Evolutionary conservation across 1,284 basidiomycete genomes (phyloP).

Genomic region (Xanthoconium separans): DNA sequence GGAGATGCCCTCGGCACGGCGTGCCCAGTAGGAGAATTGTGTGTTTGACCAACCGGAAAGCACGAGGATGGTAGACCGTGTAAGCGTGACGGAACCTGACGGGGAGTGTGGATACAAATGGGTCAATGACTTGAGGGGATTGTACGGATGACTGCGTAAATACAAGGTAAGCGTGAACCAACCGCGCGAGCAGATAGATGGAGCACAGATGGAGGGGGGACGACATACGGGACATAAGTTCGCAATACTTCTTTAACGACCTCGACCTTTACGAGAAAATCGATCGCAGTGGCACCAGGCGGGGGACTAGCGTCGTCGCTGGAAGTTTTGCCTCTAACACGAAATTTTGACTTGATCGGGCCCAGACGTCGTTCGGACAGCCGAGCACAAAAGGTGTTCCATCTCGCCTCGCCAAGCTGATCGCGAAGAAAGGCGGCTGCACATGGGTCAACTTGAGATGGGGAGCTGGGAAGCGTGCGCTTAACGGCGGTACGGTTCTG

Average conservation of each 20-base stretch:
- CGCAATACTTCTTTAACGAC: constrained; percentile 49
- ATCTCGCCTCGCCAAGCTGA: constrained; percentile 43
- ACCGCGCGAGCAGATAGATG: constrained; percentile 5
- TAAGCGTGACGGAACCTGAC: constrained; percentile 44
- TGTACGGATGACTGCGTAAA: constrained; percentile 47
- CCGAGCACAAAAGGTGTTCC: constrained; percentile 46
- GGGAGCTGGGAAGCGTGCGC: constrained; percentile 17
- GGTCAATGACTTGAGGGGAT: constrained; percentile 46
- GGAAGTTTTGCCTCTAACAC: constrained; percentile 29
- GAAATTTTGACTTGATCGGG: constrained; percentile 36
- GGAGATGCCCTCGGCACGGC: constrained; percentile 47
- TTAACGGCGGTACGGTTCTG: constrained; percentile 31
- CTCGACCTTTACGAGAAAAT: constrained; percentile 53
- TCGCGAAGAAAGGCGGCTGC: constrained; percentile 46
- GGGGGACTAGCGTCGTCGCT: constrained; percentile 27
- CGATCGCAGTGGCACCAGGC: constrained; percentile 44
- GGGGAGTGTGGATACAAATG: constrained; percentile 41
- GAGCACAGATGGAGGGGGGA: background rate
- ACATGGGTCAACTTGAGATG: constrained; percentile 41
- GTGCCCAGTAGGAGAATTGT: constrained; percentile 52
- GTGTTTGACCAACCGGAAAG: constrained; percentile 53
- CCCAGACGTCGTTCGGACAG: constrained; percentile 47
- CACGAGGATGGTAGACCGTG: constrained; percentile 45
- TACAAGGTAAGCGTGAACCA: constrained; percentile 22
- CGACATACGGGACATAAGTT: constrained; percentile 47